These are phyloP conservation scores for Penicillium chermesinum DNA, from an alignment of 495 filamentous ascomycete species.

Conservation along the genomic window DNA sequence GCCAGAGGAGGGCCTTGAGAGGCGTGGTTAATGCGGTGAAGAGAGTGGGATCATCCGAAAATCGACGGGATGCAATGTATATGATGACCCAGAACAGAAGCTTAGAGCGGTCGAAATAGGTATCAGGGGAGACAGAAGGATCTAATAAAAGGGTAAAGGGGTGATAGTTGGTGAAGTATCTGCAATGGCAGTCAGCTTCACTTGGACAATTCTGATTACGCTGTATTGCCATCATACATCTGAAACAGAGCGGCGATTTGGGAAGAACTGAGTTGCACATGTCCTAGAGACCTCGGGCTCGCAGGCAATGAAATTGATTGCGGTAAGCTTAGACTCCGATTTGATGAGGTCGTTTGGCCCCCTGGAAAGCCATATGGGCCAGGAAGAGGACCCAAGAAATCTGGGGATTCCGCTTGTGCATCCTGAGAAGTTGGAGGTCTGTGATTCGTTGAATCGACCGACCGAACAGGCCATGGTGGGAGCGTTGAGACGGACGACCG, in stretches of 20 bases:
- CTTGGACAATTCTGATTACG: too few relatives aligned
- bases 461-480: neutral
- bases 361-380: neutral
- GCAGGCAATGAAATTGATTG: too few relatives aligned
- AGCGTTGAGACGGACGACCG: conserved; percentile 7
- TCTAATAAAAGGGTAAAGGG: conserved; percentile 4
- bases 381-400: neutral
- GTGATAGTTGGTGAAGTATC: conserved; percentile 11
- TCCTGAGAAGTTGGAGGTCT: neutral
- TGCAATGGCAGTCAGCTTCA: neutral
- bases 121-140: conserved; percentile 4
- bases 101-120: conserved; percentile 2
- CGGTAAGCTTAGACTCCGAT: neutral
- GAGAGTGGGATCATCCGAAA: conserved; percentile 5
- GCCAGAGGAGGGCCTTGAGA: conserved; percentile 12
- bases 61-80: conserved; percentile 10
- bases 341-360: neutral
- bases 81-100: conserved; percentile 12
- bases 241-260: conserved; percentile 8
- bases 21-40: neutral
- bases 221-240: neutral
- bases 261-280: neutral
- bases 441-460: neutral
- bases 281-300: neutral
- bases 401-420: neutral